Conservation (phyloP, 805 yeast genomes). For the Huiozyma sinensis region DNA sequence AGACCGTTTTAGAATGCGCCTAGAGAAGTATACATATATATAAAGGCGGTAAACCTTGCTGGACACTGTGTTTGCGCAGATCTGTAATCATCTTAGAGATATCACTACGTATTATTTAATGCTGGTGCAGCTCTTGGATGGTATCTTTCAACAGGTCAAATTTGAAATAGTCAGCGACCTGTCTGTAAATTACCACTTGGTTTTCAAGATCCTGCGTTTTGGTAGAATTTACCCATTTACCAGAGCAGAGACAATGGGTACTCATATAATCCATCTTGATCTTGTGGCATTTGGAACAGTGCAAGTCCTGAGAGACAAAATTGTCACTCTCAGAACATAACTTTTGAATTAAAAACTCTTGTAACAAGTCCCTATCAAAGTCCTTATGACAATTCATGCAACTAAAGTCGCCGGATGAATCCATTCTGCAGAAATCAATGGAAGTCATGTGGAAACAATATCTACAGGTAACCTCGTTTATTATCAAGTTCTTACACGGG, state of each 20-base stretch:
- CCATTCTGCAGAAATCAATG: slow-evolving; percentile 72
- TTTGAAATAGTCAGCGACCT: slow-evolving; percentile 50
- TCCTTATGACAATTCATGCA: slow-evolving; percentile 58
- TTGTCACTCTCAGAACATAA: slow-evolving; percentile 43
- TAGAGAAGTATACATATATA: neutral
- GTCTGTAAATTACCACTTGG: slow-evolving; percentile 39
- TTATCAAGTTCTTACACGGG: slow-evolving; percentile 59
- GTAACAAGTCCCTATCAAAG: slow-evolving; percentile 59
- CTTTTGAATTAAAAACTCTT: slow-evolving; percentile 67
- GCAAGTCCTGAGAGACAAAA: slow-evolving; percentile 70
- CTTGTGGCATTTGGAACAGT: slow-evolving; percentile 66
- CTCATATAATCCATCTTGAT: slow-evolving; percentile 61
- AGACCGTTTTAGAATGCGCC: too few species aligned
- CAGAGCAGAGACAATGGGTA: slow-evolving; percentile 77
- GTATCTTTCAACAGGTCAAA: slow-evolving; percentile 38
- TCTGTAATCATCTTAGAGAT: too few species aligned
- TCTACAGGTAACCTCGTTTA: slow-evolving; percentile 66
- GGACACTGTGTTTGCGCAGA: neutral
- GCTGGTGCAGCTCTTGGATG: slow-evolving; percentile 2
- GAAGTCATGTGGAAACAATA: slow-evolving; percentile 67
- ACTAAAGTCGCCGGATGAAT: slow-evolving; percentile 35
- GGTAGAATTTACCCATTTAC: slow-evolving; percentile 60
- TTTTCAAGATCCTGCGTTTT: slow-evolving; percentile 34
- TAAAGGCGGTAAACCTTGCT: neutral
- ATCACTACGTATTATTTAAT: too few species aligned